phyloP scores from a whole-genome alignment of 345 rosid genomes.

The Nasturtium officinale region DNA sequence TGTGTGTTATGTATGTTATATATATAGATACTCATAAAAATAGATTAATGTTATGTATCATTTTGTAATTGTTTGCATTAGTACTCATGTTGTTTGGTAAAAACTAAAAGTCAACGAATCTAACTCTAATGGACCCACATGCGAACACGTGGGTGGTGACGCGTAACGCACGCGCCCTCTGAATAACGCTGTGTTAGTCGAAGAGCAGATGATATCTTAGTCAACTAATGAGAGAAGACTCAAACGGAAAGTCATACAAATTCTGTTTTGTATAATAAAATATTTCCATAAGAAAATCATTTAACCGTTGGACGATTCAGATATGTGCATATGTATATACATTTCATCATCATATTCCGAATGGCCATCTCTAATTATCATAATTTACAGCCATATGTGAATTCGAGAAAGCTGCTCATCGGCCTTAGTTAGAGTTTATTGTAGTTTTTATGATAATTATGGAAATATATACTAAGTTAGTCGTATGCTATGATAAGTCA shows the following conservation, averaged over 20 bases:
- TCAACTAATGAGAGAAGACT: neutral
- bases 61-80: too few relatives aligned
- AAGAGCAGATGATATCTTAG: neutral
- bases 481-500: neutral
- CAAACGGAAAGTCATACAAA: neutral
- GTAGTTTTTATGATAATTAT: too few relatives aligned
- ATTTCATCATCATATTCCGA: neutral
- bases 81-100: neutral
- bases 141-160: neutral
- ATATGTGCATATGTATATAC: neutral
- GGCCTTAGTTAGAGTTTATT: neutral
- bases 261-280: neutral
- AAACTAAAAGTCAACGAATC: neutral
- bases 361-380: neutral
- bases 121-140: neutral
- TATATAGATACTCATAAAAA: too few relatives aligned
- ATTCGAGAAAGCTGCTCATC: neutral
- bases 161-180: slow-evolving; percentile 14
- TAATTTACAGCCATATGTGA: neutral
- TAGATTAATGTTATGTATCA: too few relatives aligned
- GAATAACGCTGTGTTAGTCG: slow-evolving; percentile 1
- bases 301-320: too few relatives aligned
- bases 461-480: neutral
- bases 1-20: too few relatives aligned
- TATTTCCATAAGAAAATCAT: neutral